A percentile compares a stretch with the other conserved stretches of the same genome.
Evolutionary conservation across 2,329 filamentous ascomycete species (phyloP).

Genomic region (Aspergillus awamori): DNA sequence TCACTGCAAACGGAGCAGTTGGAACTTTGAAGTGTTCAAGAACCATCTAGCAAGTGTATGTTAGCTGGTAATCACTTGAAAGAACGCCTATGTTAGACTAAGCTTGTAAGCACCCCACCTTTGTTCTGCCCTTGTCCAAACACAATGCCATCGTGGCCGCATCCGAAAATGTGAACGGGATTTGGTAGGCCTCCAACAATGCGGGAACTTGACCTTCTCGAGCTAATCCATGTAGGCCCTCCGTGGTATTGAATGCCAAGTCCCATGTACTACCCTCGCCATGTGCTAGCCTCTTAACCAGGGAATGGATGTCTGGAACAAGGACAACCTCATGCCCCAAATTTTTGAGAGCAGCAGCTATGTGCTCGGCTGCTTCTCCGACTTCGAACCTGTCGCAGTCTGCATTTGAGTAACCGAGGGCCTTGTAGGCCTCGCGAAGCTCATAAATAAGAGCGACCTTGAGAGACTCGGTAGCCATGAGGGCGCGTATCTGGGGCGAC

Average conservation of each 20-base stretch:
- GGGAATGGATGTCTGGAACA: slow-evolving; percentile 19
- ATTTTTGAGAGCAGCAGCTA: slow-evolving; percentile 16
- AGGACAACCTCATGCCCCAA: slow-evolving; percentile 19
- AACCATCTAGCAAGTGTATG: slow-evolving; percentile 9
- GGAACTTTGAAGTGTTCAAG: slow-evolving; percentile 22
- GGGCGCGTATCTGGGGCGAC: neutral
- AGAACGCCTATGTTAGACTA: neutral
- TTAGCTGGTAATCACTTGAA: neutral
- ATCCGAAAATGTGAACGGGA: slow-evolving; percentile 29
- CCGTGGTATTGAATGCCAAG: slow-evolving; percentile 29
- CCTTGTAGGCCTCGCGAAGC: slow-evolving; percentile 15
- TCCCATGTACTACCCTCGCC: slow-evolving; percentile 26
- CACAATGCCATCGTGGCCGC: slow-evolving; percentile 26
- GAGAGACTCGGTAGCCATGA: neutral
- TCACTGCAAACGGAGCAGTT: slow-evolving; percentile 19
- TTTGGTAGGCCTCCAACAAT: slow-evolving; percentile 30
- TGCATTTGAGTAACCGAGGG: slow-evolving; percentile 14
- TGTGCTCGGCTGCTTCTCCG: slow-evolving; percentile 18
- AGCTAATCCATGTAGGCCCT: slow-evolving; percentile 26
- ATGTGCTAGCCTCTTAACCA: slow-evolving; percentile 20
- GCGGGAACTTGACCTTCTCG: slow-evolving; percentile 30
- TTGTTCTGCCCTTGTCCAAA: slow-evolving; percentile 27
- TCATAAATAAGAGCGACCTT: slow-evolving; percentile 20
- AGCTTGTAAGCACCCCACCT: slow-evolving; percentile 13
- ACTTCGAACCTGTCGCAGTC: slow-evolving; percentile 22